phyloP scores from a whole-genome alignment of 768 basidiomycete species.

The Phanerochaete sordida region DNA sequence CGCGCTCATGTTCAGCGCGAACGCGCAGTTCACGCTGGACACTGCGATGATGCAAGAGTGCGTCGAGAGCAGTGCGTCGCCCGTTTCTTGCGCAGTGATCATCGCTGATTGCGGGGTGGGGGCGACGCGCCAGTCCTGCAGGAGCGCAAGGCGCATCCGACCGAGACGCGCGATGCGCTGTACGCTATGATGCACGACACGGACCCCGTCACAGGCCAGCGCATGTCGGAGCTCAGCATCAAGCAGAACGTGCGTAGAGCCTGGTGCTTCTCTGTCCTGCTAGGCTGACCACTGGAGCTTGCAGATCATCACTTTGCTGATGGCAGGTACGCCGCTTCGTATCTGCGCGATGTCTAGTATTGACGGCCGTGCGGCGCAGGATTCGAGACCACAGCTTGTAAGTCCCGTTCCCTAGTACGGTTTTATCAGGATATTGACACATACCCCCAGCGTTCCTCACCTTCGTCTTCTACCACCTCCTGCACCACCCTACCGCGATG shows the following conservation, averaged over 20 bases:
- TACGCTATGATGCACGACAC: constrained; percentile 41
- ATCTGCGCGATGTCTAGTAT: not conserved
- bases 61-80: constrained; percentile 37
- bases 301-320: constrained; percentile 45
- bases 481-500: constrained; percentile 39
- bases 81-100: not conserved
- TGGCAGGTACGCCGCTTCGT: constrained; percentile 32
- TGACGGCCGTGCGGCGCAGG: constrained; percentile 14
- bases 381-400: constrained; percentile 34
- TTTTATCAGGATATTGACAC: not conserved
- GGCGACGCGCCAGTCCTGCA: constrained; percentile 29
- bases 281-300: not conserved
- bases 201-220: constrained; percentile 41
- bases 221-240: constrained; percentile 39
- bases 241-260: constrained; percentile 41
- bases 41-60: constrained; percentile 37
- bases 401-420: constrained; percentile 16
- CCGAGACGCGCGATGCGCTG: constrained; percentile 40
- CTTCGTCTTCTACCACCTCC: constrained; percentile 41
- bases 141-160: constrained; percentile 35
- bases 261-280: too few relatives aligned
- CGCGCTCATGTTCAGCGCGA: constrained; percentile 30
- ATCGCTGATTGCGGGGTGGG: not conserved
- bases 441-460: constrained; percentile 30
- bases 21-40: constrained; percentile 37